Evolutionary conservation across 2,329 filamentous ascomycete genomes (phyloP).

Genomic region (Tolypocladium paradoxum): DNA sequence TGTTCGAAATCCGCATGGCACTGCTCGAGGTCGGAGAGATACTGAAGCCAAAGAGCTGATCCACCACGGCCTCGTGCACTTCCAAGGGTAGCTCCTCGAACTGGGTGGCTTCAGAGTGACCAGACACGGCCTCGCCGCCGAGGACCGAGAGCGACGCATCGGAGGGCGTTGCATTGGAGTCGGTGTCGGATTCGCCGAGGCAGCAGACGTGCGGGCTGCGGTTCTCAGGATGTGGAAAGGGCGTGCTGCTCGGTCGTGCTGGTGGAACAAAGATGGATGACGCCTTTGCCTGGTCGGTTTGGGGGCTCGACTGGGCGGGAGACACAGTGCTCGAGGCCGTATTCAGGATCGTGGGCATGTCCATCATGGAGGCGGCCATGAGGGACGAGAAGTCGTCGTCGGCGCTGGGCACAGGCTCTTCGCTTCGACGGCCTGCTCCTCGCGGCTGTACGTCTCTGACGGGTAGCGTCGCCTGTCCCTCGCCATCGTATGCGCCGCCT

Average conservation of each 20-base stretch:
- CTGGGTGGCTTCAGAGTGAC: conserved; percentile 17
- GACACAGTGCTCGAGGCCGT: conserved; percentile 44
- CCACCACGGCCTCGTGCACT: conserved; percentile 62
- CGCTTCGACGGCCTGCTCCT: conserved; percentile 4
- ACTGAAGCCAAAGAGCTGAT: conserved; percentile 59
- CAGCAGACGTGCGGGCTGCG: conserved; percentile 21
- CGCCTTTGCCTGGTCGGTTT: conserved; percentile 35
- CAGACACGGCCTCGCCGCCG: conserved; percentile 8
- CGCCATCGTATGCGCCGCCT: not conserved
- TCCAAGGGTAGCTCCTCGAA: conserved; percentile 51
- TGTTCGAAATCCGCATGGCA: conserved; percentile 40
- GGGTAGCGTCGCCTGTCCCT: conserved; percentile 1
- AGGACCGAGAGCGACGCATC: conserved; percentile 6
- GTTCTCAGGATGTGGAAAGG: conserved; percentile 45
- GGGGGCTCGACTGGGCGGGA: conserved; percentile 41
- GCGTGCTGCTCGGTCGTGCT: conserved; percentile 46
- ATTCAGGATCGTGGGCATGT: conserved; percentile 21
- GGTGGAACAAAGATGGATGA: conserved; percentile 21
- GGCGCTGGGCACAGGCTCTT: conserved; percentile 4
- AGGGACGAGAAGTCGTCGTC: conserved; percentile 24
- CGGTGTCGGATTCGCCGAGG: conserved; percentile 12
- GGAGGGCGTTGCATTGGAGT: conserved; percentile 5
- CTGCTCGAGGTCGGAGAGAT: conserved; percentile 49
- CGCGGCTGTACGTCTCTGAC: conserved; percentile 1
- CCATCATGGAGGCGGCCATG: conserved; percentile 25